These are phyloP conservation scores for Metroxylon sagu DNA, from an alignment of 176 grass and related monocot species.

Conservation along the genomic window DNA sequence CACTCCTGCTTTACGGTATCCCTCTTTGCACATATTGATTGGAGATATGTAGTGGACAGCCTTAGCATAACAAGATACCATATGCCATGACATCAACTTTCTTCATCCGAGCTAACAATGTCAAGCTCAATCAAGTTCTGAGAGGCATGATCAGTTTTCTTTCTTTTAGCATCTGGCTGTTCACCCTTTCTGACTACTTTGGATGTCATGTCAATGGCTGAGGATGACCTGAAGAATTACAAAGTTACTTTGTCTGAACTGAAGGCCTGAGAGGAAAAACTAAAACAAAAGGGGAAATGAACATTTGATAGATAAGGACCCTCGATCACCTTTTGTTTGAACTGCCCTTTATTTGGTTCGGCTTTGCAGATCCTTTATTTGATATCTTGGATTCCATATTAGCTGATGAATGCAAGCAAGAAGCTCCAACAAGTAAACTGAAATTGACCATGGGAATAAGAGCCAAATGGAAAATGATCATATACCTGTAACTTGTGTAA, in stretches of 20 bases:
- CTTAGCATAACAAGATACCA: too few species aligned
- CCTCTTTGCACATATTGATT: too few species aligned
- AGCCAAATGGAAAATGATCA: background rate
- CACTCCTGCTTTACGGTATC: too few species aligned
- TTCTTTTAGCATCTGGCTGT: constrained; percentile 43
- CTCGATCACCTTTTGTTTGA: constrained; percentile 33
- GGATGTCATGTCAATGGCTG: constrained; percentile 10
- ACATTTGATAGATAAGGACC: background rate
- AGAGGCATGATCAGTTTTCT: constrained; percentile 31
- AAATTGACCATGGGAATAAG: background rate
- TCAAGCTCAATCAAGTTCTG: constrained; percentile 67
- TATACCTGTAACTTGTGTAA: constrained; percentile 81
- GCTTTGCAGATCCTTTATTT: constrained; percentile 17
- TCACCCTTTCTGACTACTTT: constrained; percentile 25
- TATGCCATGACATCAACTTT: constrained; percentile 27
- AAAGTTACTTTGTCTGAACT: background rate
- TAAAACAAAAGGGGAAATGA: background rate
- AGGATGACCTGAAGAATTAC: constrained; percentile 31
- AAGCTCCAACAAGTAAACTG: background rate
- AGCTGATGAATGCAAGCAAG: constrained; percentile 20
- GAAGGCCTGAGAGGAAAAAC: background rate
- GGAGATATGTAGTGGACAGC: too few species aligned
- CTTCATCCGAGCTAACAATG: constrained; percentile 73
- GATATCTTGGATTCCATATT: constrained; percentile 21
- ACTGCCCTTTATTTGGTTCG: constrained; percentile 24